These are phyloP conservation scores for Penicillium sclerotiorum DNA, from an alignment of 2,329 filamentous ascomycete genomes.

Conservation along the genomic window DNA sequence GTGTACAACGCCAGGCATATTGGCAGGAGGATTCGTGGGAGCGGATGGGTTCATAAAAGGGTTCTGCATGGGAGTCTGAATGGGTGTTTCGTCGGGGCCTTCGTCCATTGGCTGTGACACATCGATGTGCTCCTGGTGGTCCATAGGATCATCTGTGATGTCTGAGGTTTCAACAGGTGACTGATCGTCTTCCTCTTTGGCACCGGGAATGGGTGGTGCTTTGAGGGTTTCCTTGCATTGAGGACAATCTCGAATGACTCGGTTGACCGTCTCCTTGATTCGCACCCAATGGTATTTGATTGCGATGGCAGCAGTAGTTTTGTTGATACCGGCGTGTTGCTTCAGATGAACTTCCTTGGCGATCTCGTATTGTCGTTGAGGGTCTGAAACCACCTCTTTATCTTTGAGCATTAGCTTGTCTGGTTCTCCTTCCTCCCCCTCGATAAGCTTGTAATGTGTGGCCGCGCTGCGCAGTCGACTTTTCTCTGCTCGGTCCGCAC, in stretches of 20 bases:
- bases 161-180: slow-evolving; percentile 19
- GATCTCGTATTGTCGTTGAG: slow-evolving; percentile 86
- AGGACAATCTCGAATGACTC: slow-evolving; percentile 87
- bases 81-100: slow-evolving; percentile 26
- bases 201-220: slow-evolving; percentile 45
- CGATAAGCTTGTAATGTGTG: slow-evolving; percentile 85
- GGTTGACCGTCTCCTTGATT: slow-evolving; percentile 95
- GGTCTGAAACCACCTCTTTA: slow-evolving; percentile 94
- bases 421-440: slow-evolving; percentile 49
- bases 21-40: slow-evolving; percentile 32
- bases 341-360: slow-evolving; percentile 73
- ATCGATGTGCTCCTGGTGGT: slow-evolving; percentile 17
- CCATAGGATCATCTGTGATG: slow-evolving; percentile 18
- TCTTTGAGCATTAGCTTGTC: slow-evolving; percentile 95
- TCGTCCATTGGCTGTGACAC: slow-evolving; percentile 25
- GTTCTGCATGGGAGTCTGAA: slow-evolving; percentile 32
- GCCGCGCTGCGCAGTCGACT: slow-evolving; percentile 89
- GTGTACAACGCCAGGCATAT: slow-evolving; percentile 40
- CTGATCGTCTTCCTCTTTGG: slow-evolving; percentile 30
- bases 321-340: slow-evolving; percentile 93
- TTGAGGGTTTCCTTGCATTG: slow-evolving; percentile 84
- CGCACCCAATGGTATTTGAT: slow-evolving; percentile 96
- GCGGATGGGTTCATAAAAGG: slow-evolving; percentile 34
- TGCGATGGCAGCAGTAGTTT: slow-evolving; percentile 91
- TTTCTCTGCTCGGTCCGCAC: slow-evolving; percentile 93